Conservation (phyloP, 2,329 filamentous ascomycete genomes). For the Aspergillus niger region DNA sequence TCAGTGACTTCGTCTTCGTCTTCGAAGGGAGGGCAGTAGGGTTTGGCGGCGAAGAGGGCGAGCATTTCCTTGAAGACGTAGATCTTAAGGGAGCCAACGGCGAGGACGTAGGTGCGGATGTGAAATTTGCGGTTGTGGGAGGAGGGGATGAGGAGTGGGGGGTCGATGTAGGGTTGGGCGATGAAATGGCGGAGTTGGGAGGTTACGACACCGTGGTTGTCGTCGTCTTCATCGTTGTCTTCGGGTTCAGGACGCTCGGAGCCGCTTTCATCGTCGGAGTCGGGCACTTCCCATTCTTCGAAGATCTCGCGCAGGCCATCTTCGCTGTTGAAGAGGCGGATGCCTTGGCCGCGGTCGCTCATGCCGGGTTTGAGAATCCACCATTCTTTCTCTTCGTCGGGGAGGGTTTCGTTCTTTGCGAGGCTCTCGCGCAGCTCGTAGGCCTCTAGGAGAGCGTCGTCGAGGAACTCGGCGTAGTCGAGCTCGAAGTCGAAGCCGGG, state of each 20-base stretch:
- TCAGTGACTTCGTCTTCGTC: slow-evolving; percentile 49
- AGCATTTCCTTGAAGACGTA: slow-evolving; percentile 92
- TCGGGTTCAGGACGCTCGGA: slow-evolving; percentile 40
- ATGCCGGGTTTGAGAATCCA: slow-evolving; percentile 98
- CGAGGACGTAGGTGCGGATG: slow-evolving; percentile 87
- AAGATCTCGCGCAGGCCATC: slow-evolving; percentile 84
- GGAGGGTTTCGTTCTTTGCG: slow-evolving; percentile 66
- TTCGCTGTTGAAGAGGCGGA: slow-evolving; percentile 83
- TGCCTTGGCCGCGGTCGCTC: slow-evolving; percentile 94
- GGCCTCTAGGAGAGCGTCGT: slow-evolving; percentile 86
- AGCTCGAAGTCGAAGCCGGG: slow-evolving; percentile 85
- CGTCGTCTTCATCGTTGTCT: slow-evolving; percentile 33
- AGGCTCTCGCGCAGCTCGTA: slow-evolving; percentile 83
- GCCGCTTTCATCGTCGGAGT: slow-evolving; percentile 54
- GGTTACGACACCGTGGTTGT: slow-evolving; percentile 66
- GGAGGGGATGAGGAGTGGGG: slow-evolving; percentile 71
- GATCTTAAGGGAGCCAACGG: slow-evolving; percentile 73
- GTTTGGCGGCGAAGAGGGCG: slow-evolving; percentile 79
- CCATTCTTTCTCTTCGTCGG: slow-evolving; percentile 71
- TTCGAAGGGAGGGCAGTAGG: slow-evolving; percentile 66
- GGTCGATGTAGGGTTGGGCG: slow-evolving; percentile 91
- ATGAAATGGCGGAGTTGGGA: slow-evolving; percentile 95
- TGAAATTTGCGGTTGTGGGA: slow-evolving; percentile 83
- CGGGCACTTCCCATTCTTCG: slow-evolving; percentile 79
- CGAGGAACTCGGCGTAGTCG: slow-evolving; percentile 94